phyloP scores from a whole-genome alignment of 805 yeast species.

The Kluyveromyces dobzhanskii region DNA sequence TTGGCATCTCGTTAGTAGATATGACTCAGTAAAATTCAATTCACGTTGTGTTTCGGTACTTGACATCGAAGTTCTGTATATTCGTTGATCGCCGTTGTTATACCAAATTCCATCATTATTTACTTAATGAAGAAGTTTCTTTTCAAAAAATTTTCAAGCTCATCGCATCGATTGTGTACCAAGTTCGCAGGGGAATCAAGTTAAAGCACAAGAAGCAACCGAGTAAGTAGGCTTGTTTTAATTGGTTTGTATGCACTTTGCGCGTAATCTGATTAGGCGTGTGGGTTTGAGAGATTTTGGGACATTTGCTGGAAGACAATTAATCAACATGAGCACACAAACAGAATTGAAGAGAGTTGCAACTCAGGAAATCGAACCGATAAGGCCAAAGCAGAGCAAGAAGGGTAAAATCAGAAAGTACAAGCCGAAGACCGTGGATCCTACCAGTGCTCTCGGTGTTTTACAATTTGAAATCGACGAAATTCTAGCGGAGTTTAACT shows the following conservation, averaged over 20 bases:
- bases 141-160: constrained; percentile 4
- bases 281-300: not conserved
- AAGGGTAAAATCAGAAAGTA: constrained; percentile 43
- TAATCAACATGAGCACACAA: not conserved
- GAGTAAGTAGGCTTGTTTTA: not conserved
- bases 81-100: too few relatives aligned
- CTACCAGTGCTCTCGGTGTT: constrained; percentile 76
- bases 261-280: not conserved
- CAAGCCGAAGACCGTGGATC: constrained; percentile 55
- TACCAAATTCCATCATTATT: too few relatives aligned
- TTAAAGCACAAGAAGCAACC: too few relatives aligned
- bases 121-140: not conserved
- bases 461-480: constrained; percentile 64
- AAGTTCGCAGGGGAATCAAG: too few relatives aligned
- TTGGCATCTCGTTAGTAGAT: too few relatives aligned
- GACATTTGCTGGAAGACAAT: not conserved
- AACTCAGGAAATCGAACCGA: not conserved
- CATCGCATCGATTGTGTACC: not conserved
- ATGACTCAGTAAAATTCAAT: too few relatives aligned
- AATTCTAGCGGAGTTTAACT: constrained; percentile 35
- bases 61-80: too few relatives aligned
- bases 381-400: constrained; percentile 11
- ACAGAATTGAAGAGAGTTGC: constrained; percentile 6
- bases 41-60: too few relatives aligned
- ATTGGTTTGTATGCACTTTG: not conserved